Percentiles rank a stretch among this genome's conserved stretches.
Evolutionary conservation across 352 stramenopile genomes (phyloP).

Genomic region (Globisporangium nagaii): DNA sequence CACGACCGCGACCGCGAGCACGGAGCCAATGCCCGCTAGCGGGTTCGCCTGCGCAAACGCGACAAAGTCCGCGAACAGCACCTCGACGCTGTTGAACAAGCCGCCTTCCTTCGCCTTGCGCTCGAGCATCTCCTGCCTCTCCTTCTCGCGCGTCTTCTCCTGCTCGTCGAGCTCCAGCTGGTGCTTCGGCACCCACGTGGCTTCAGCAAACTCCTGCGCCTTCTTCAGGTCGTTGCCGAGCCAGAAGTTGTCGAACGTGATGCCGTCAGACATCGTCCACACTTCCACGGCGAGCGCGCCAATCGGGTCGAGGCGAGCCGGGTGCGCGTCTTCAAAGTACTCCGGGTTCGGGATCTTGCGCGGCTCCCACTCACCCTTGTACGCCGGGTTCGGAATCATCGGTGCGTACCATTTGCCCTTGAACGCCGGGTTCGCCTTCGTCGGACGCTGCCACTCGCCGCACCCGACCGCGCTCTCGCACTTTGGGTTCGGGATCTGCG

Average conservation of each 20-base stretch:
- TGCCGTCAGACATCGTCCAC: slow-evolving; percentile 85
- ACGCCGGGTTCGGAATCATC: slow-evolving; percentile 90
- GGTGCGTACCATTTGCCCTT: slow-evolving; percentile 91
- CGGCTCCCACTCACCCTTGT: slow-evolving; percentile 88
- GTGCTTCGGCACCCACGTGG: slow-evolving; percentile 77
- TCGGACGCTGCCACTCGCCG: slow-evolving; percentile 85
- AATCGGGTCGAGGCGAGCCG: slow-evolving; percentile 83
- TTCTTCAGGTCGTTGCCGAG: slow-evolving; percentile 81
- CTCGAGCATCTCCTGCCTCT: slow-evolving; percentile 26
- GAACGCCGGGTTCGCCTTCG: slow-evolving; percentile 88
- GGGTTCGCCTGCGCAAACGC: slow-evolving; percentile 60
- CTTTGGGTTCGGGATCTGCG: slow-evolving; percentile 87
- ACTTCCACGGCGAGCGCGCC: slow-evolving; percentile 89
- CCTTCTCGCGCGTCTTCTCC: slow-evolving; percentile 42
- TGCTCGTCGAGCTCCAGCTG: slow-evolving; percentile 50
- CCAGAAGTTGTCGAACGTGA: slow-evolving; percentile 93
- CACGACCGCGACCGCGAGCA: slow-evolving; percentile 35
- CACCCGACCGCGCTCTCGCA: slow-evolving; percentile 84
- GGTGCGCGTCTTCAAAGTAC: slow-evolving; percentile 84
- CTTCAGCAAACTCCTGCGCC: slow-evolving; percentile 69
- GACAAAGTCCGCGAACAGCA: slow-evolving; percentile 30
- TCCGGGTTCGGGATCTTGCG: slow-evolving; percentile 88
- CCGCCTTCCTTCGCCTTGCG: slow-evolving; percentile 43
- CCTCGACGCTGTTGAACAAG: slow-evolving; percentile 38
- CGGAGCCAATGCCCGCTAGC: slow-evolving; percentile 36